Base-by-base conservation (phyloP, 768 basidiomycete species). In the Asterophora parasitica region DNA sequence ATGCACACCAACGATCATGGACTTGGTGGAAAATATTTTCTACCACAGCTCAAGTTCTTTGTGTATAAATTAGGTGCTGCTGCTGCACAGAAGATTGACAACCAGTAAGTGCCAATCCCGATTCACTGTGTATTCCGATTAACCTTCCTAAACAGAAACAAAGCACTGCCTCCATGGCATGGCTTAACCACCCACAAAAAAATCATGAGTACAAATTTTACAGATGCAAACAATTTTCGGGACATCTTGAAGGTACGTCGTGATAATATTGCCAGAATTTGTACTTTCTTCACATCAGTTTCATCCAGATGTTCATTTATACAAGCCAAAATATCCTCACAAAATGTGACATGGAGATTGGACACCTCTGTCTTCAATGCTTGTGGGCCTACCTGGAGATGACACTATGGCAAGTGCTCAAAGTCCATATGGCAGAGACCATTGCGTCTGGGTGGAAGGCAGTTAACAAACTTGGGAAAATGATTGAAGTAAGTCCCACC, bases 341-440 rank as follows among this genome's bases (percentile, higher is more conserved):
- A 5, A 17, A 38, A 26, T 19, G 32, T 11, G 31, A 47, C 10
- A 50, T 32, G 26, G 42, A 50, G 11, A 11, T 48, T 32, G 59
- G 62, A 3, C 70, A 66, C 55, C 15, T 27, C 0, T 51, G 71
- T 8, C 49, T 73, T 1, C 17, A 44, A 1, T 46, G 59, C 12
- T 16, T 72, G 0, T 53, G 58, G 4, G 34, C 27, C 7, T 73
- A 69, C 28, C 36, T 66, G 0, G 44, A 57, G 8, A 44, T 70
- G 4, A 60, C 66, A 35, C 55, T 61, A n/a, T 67, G 60, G 46
- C 19, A 58, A 0, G 37, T 54, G 1, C 36, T 70, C 6, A 61
- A 70, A n/a, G 57, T 67, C 9, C 67, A 70, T 36, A 69, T 65
- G 0, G 46, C 53, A 0, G 53, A 62, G 5, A 70, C 67, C 5